Evolutionary conservation across 768 basidiomycete genomes (phyloP).

Genomic region (Daedaleopsis sinensis): DNA sequence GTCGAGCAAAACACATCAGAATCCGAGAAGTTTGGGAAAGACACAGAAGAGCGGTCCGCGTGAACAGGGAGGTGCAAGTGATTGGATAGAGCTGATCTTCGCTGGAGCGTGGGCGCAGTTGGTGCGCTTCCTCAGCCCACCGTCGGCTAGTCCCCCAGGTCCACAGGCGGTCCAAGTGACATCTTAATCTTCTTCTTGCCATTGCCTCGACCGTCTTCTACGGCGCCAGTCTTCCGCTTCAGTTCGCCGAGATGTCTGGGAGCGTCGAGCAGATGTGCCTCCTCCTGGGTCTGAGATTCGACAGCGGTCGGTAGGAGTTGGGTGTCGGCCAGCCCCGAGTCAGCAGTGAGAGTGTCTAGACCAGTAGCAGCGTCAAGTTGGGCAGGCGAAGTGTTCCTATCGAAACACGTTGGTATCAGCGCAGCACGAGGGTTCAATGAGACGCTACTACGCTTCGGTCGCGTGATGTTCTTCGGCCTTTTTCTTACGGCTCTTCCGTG

Average conservation of each 20-base stretch:
- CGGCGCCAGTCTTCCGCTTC: conserved; percentile 37
- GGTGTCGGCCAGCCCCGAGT: background rate
- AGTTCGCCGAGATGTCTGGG: conserved; percentile 18
- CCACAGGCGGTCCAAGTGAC: conserved; percentile 67
- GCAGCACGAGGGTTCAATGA: conserved; percentile 5
- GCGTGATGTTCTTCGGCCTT: conserved; percentile 9
- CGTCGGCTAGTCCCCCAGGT: conserved; percentile 65
- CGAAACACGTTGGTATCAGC: conserved; percentile 3
- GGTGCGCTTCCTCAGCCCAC: background rate
- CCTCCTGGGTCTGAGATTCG: conserved; percentile 44
- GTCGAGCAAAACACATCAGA: background rate
- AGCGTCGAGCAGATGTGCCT: conserved; percentile 35
- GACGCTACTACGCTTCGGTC: conserved; percentile 5
- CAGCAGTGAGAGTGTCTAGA: background rate
- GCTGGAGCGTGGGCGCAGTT: background rate
- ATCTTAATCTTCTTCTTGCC: conserved; percentile 67
- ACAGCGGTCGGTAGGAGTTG: background rate
- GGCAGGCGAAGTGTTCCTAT: conserved; percentile 3
- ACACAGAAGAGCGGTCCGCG: background rate
- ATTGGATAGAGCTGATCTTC: background rate
- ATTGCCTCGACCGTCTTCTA: conserved; percentile 15
- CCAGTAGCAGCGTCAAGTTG: conserved; percentile 4
- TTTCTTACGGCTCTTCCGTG: conserved; percentile 20
- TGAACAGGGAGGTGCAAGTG: background rate
- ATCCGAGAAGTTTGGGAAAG: background rate